These are phyloP conservation scores for Claviceps lovelessii DNA, from an alignment of 2,329 filamentous ascomycete genomes.

Conservation along the genomic window DNA sequence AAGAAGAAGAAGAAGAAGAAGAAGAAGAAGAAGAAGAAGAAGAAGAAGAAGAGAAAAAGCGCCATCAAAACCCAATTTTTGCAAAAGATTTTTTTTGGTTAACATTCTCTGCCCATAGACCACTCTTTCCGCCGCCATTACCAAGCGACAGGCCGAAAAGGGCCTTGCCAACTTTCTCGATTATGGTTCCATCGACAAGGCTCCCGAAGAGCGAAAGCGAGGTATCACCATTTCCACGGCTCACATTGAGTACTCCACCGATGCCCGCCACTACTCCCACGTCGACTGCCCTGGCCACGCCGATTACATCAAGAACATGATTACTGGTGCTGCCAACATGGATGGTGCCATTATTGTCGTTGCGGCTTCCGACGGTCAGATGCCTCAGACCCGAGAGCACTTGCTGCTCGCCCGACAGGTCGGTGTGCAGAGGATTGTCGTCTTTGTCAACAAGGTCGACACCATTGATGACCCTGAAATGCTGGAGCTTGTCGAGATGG, in stretches of 20 bases:
- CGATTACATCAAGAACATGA: constrained; percentile 99
- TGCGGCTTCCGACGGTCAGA: constrained; percentile 95
- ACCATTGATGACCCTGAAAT: constrained; percentile 96
- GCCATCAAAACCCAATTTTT: not conserved
- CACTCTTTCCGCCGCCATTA: constrained; percentile 95
- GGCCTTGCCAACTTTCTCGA: constrained; percentile 89
- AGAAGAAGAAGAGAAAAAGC: not conserved
- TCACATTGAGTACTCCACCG: constrained; percentile 96
- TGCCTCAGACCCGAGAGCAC: constrained; percentile 99
- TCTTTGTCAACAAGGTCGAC: constrained; percentile 99
- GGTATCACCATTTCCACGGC: constrained; percentile 98
- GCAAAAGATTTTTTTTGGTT: not conserved
- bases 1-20: not conserved
- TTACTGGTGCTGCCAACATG: constrained; percentile 98
- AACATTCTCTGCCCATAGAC: constrained; percentile 44
- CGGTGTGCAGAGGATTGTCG: constrained; percentile 93
- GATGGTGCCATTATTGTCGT: constrained; percentile 98
- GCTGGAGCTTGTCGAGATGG: constrained; percentile 99
- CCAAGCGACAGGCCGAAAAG: constrained; percentile 93
- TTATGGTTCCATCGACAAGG: constrained; percentile 97
- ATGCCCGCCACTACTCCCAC: constrained; percentile 92
- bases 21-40: no score
- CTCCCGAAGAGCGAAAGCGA: constrained; percentile 97
- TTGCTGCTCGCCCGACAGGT: constrained; percentile 95
- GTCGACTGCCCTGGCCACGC: constrained; percentile 99